Evolutionary conservation across 2,329 filamentous ascomycete species (phyloP).

Genomic region (Hymenotorrendiella dingleyae): DNA sequence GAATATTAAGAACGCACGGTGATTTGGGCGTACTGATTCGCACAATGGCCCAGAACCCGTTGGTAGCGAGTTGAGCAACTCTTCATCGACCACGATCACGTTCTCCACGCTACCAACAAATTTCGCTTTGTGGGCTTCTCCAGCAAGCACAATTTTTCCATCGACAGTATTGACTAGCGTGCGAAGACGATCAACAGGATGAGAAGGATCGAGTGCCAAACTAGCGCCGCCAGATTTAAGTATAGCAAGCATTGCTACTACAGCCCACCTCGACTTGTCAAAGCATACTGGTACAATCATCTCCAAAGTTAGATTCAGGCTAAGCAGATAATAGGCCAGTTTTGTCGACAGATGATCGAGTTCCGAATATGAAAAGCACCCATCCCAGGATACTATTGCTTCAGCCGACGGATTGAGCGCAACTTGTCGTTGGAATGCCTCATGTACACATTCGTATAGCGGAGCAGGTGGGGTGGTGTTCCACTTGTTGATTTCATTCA

Average conservation of each 20-base stretch:
- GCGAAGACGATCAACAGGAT: slow-evolving; percentile 23
- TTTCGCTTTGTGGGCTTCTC: slow-evolving; percentile 1
- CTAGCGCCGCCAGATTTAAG: slow-evolving; percentile 28
- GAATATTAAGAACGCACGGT: slow-evolving; percentile 21
- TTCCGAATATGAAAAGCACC: slow-evolving; percentile 12
- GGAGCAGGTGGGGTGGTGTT: neutral
- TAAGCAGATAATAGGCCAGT: slow-evolving; percentile 4
- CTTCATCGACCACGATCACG: slow-evolving; percentile 1
- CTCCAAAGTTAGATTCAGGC: slow-evolving; percentile 9
- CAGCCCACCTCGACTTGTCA: slow-evolving; percentile 14
- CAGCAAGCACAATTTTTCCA: slow-evolving; percentile 11
- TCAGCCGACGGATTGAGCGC: neutral
- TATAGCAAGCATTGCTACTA: slow-evolving; percentile 27
- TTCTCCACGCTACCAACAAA: slow-evolving; percentile 1
- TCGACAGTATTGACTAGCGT: slow-evolving; percentile 11
- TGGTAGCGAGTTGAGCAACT: slow-evolving; percentile 3
- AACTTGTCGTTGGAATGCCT: neutral
- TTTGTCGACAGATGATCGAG: slow-evolving; percentile 8
- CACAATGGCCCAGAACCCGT: too few relatives aligned
- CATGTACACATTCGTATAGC: slow-evolving; percentile 2
- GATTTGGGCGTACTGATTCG: too few relatives aligned
- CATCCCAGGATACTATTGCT: slow-evolving; percentile 9
- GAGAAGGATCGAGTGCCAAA: slow-evolving; percentile 28
- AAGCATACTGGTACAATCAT: slow-evolving; percentile 17
- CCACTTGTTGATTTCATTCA: too few relatives aligned